phyloP scores from a whole-genome alignment of 345 rosid species.

The Microthlaspi erraticum region DNA sequence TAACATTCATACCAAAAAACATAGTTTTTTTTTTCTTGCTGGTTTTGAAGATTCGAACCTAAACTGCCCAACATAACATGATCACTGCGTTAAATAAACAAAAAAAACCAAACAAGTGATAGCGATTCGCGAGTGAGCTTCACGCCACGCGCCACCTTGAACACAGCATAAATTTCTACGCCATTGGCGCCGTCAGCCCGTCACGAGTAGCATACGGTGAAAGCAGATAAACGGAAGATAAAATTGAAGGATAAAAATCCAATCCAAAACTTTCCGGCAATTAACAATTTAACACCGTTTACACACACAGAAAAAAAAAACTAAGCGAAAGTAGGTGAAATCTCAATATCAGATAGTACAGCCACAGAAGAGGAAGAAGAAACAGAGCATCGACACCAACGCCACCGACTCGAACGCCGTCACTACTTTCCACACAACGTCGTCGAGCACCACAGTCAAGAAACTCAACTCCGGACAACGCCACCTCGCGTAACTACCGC shows the following conservation, averaged over 20 bases:
- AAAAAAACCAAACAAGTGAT: constrained; percentile 17
- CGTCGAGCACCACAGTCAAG: constrained; percentile 63
- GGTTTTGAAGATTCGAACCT: background rate
- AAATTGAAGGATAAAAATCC: background rate
- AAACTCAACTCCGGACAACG: constrained; percentile 49
- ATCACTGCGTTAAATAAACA: background rate
- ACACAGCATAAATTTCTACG: constrained; percentile 29
- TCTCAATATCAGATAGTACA: constrained; percentile 58
- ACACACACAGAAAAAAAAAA: background rate
- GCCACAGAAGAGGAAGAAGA: constrained; percentile 90
- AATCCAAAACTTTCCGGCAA: constrained; percentile 17
- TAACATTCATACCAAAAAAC: too few species aligned
- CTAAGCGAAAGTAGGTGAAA: background rate
- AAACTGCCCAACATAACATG: constrained; percentile 4
- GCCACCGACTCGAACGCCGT: constrained; percentile 87
- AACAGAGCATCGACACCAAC: constrained; percentile 82
- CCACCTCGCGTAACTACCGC: constrained; percentile 9
- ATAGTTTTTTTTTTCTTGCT: too few species aligned
- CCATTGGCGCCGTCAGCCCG: background rate
- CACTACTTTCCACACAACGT: constrained; percentile 69
- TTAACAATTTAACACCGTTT: constrained; percentile 16
- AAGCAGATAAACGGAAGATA: background rate
- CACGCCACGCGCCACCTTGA: constrained; percentile 35
- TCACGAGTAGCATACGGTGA: constrained; percentile 2
- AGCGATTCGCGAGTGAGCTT: constrained; percentile 1